Evolutionary conservation across 805 yeast genomes (phyloP).

Genomic region (Saccharomyces paradoxus): DNA sequence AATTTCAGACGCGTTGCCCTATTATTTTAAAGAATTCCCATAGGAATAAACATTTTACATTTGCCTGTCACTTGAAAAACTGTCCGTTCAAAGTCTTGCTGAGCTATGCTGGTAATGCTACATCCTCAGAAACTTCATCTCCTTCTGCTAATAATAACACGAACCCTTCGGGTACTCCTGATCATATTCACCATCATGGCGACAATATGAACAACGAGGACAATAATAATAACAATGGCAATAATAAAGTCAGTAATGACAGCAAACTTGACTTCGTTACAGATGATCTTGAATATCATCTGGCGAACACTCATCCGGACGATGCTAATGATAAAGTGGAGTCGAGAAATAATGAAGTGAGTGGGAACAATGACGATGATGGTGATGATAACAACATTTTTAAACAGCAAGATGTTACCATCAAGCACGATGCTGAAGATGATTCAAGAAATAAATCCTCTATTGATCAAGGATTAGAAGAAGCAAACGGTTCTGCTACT

Average conservation of each 20-base stretch:
- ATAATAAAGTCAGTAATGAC: slow-evolving; percentile 1
- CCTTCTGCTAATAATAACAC: slow-evolving; percentile 2
- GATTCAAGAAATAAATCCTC: neutral
- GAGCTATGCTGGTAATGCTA: slow-evolving; percentile 24
- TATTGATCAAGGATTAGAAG: neutral
- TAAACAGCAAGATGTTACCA: neutral
- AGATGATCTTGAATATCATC: neutral
- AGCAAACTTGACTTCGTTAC: neutral
- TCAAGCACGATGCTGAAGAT: neutral
- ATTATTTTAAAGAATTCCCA: slow-evolving; percentile 31
- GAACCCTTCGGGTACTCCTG: neutral
- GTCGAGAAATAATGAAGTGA: neutral
- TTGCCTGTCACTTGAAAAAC: slow-evolving; percentile 29
- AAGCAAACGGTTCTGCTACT: neutral
- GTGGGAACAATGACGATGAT: neutral
- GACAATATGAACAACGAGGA: neutral
- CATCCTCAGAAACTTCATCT: neutral
- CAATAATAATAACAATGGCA: neutral
- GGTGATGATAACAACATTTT: neutral
- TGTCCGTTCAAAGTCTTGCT: slow-evolving; percentile 29
- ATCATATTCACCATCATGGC: neutral
- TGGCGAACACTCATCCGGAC: neutral
- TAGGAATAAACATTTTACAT: slow-evolving; percentile 30
- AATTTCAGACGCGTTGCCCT: slow-evolving; percentile 31
- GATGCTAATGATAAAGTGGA: neutral